A percentile compares a stretch with the other conserved stretches of the same genome.
Conservation (phyloP, 2,329 filamentous ascomycete species). For the Aspergillus sojae region DNA sequence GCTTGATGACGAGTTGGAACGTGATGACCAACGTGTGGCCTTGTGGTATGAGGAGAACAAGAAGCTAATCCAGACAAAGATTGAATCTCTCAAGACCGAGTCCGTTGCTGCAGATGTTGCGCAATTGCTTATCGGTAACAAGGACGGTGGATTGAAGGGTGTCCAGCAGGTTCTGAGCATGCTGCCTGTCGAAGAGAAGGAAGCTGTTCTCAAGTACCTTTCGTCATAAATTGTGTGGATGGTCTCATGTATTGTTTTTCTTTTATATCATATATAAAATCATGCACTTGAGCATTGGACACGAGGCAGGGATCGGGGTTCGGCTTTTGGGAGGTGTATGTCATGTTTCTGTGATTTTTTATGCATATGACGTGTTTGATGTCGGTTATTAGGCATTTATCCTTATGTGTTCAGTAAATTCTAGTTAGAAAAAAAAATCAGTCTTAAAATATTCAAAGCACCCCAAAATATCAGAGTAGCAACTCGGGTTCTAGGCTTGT, state of each 20-base stretch:
- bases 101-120: conserved; percentile 71
- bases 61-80: conserved; percentile 78
- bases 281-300: not conserved
- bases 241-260: not conserved
- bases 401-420: conserved; percentile 1
- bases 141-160: conserved; percentile 76
- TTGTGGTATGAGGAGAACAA: conserved; percentile 97
- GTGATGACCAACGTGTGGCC: conserved; percentile 79
- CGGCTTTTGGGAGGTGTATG: conserved; percentile 8
- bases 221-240: conserved; percentile 21
- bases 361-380: conserved; percentile 2
- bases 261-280: not conserved
- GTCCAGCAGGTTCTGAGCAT: conserved; percentile 83
- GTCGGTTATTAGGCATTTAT: not conserved
- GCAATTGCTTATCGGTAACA: conserved; percentile 66
- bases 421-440: not conserved
- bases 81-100: conserved; percentile 81
- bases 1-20: conserved; percentile 67
- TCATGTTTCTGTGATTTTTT: conserved; percentile 2
- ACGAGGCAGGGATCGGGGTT: not conserved
- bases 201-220: conserved; percentile 70
- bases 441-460: not conserved
- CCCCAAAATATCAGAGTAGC: not conserved
- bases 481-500: too few relatives aligned
- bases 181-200: conserved; percentile 85